These are phyloP conservation scores for Brassica juncea DNA, from an alignment of 345 rosid species.

Conservation along the genomic window DNA sequence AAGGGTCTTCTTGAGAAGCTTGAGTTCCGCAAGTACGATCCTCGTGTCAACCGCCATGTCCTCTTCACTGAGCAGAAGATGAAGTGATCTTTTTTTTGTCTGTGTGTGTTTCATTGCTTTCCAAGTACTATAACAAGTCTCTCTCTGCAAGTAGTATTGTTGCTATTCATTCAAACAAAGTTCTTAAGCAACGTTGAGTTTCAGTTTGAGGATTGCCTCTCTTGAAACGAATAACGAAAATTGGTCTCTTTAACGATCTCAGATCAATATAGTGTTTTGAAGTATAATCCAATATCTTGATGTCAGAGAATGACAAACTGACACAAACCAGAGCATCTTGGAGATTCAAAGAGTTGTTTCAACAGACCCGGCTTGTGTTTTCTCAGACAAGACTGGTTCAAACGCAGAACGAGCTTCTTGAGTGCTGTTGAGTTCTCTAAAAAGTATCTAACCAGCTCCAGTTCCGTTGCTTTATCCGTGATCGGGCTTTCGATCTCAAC, in stretches of 20 bases:
- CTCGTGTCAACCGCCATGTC: slow-evolving; percentile 90
- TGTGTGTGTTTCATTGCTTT: slow-evolving; percentile 1
- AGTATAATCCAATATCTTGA: not conserved
- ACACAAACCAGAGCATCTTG: slow-evolving; percentile 16
- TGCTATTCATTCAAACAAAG: not conserved
- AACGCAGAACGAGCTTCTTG: slow-evolving; percentile 15
- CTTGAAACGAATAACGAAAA: not conserved
- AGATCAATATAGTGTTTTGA: too few species aligned
- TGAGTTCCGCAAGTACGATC: slow-evolving; percentile 91
- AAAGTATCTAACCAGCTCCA: slow-evolving; percentile 21
- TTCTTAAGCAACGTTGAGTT: not conserved
- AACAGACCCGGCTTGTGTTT: not conserved
- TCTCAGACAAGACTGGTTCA: not conserved
- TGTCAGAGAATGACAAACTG: slow-evolving; percentile 11
- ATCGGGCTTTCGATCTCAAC: not conserved
- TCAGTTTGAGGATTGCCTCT: not conserved
- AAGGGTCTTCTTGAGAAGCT: slow-evolving; percentile 79
- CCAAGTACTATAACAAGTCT: not conserved
- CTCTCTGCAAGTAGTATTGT: not conserved
- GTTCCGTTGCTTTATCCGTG: slow-evolving; percentile 15
- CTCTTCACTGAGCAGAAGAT: slow-evolving; percentile 88
- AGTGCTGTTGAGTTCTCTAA: slow-evolving; percentile 12
- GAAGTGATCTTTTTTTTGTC: slow-evolving; percentile 53
- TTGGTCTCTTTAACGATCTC: not conserved
- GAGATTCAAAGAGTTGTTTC: slow-evolving; percentile 18